Percentiles rank a stretch among this genome's conserved stretches.
Evolutionary conservation across 73 alveolate species (phyloP).

Genomic region (Blepharisma stoltei): DNA sequence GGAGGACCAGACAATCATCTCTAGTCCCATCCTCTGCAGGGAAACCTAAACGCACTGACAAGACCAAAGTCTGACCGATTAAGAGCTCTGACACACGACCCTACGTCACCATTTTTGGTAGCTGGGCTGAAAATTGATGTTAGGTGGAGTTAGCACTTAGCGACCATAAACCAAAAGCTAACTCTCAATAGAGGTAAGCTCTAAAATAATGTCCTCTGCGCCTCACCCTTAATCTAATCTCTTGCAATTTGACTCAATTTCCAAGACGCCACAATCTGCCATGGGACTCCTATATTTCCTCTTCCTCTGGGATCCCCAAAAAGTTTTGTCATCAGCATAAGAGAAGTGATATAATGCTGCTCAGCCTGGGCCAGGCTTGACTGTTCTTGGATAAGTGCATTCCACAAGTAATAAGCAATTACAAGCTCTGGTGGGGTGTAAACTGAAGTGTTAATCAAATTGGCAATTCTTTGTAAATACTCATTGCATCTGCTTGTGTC

Average conservation of each 20-base stretch:
- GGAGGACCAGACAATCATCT: too few species aligned
- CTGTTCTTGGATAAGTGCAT: conserved; percentile 55
- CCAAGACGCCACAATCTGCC: conserved; percentile 47
- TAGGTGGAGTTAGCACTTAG: too few species aligned
- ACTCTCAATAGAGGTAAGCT: too few species aligned
- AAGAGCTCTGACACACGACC: too few species aligned
- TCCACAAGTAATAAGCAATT: conserved; percentile 40
- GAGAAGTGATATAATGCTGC: conserved; percentile 44
- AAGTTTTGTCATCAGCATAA: conserved; percentile 41
- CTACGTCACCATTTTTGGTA: too few species aligned
- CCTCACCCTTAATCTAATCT: too few species aligned
- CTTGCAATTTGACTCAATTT: conserved; percentile 49
- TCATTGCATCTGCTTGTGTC: conserved; percentile 39
- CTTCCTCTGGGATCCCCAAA: conserved; percentile 79
- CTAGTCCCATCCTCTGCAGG: too few species aligned
- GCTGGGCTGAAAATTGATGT: too few species aligned
- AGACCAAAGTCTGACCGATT: too few species aligned
- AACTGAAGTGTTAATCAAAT: conserved; percentile 25
- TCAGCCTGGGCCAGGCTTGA: conserved; percentile 48
- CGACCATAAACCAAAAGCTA: too few species aligned
- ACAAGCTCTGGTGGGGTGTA: conserved; percentile 50
- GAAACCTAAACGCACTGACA: too few species aligned
- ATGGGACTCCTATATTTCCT: conserved; percentile 46
- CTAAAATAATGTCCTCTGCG: too few species aligned
- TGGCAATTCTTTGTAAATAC: conserved; percentile 41